A percentile compares a stretch with the other conserved stretches of the same genome.
phyloP scores from a whole-genome alignment of 208 protist genomes.

The Acanthamoeba culbertsoni region DNA sequence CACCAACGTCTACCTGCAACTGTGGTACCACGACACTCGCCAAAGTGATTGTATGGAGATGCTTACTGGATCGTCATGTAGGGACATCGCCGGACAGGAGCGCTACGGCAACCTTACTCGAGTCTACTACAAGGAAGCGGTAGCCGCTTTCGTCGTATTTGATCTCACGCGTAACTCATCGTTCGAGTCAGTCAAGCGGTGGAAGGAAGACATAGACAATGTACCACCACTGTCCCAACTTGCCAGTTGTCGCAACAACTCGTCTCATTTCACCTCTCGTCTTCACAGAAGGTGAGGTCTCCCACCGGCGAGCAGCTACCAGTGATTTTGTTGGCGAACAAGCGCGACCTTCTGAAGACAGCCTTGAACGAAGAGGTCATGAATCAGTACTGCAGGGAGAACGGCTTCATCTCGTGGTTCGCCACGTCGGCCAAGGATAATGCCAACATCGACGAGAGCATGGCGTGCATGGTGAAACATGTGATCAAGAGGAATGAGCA shows the following conservation, averaged over 20 bases:
- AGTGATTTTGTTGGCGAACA: slow-evolving; percentile 81
- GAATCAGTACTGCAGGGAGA: slow-evolving; percentile 78
- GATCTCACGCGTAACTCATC: slow-evolving; percentile 80
- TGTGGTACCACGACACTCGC: slow-evolving; percentile 81
- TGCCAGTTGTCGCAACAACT: neutral
- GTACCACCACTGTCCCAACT: neutral
- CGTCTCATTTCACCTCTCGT: neutral
- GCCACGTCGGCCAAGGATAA: slow-evolving; percentile 84
- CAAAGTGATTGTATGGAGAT: slow-evolving; percentile 12
- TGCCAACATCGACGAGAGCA: slow-evolving; percentile 77
- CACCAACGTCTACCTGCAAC: slow-evolving; percentile 78
- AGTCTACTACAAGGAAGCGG: slow-evolving; percentile 87
- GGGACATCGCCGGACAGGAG: slow-evolving; percentile 79
- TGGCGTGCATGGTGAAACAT: too few relatives aligned
- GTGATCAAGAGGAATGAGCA: too few relatives aligned
- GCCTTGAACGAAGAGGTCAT: slow-evolving; percentile 63
- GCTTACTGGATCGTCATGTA: neutral
- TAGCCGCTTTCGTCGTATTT: slow-evolving; percentile 85
- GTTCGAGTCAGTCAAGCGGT: slow-evolving; percentile 83
- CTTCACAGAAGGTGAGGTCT: slow-evolving; percentile 63
- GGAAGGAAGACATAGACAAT: slow-evolving; percentile 83
- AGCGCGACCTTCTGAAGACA: slow-evolving; percentile 60
- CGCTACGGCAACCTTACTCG: slow-evolving; percentile 81
- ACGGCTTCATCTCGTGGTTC: slow-evolving; percentile 79
- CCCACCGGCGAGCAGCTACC: slow-evolving; percentile 72